Base-by-base conservation (phyloP, 257 asterid species). In the Osmanthus fragrans region DNA sequence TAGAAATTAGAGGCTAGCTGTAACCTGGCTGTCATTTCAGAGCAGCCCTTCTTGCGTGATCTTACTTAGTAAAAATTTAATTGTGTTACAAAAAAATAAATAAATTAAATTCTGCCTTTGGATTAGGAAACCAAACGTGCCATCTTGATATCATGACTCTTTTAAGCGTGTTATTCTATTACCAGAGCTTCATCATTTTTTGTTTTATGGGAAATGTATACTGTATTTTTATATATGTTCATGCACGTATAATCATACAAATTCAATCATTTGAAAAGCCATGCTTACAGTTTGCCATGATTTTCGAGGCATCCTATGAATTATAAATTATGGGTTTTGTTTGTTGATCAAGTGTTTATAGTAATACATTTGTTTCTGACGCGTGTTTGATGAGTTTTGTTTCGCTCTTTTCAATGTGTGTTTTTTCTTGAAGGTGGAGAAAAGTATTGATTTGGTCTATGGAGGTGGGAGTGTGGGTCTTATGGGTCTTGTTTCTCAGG, bases 391-490 rank as follows among this genome's bases (percentile, higher is more conserved):
- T 58, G 66, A n/a, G 13, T 58, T 58, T 76, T 19, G 72, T 4
- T 80, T 78, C 82, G 80, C 76, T 49, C 70, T 73, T 77, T 64
- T 29, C 76, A 80, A 80, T 72, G 82, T 72, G 81, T 42, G 47
- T 42, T 12, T 40, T 33, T 11, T 40, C 39, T 70, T 79, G 87
- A 82, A 94, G 98, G 98, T 94, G 87, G 96, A 92, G 82, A 91
- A 85, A 83, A 91, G 90, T 85, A 92, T 94, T 87, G 96, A 92
- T 90, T 91, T 94, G 90, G 98, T 94, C 7, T 94, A 94, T 87
- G 98, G 98, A 85, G 98, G 98, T 77, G 98, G 98, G 81, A 94
- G 98, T 92, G 92, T 94, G 90, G 98, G 98, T 71, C 82, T 94
- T 80, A 94, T 94, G 98, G 98, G 98, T 84, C 97, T 94, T 86